Conservation (phyloP, 2,329 filamentous ascomycete genomes). For the Pseudogymnoascus destructans region DNA sequence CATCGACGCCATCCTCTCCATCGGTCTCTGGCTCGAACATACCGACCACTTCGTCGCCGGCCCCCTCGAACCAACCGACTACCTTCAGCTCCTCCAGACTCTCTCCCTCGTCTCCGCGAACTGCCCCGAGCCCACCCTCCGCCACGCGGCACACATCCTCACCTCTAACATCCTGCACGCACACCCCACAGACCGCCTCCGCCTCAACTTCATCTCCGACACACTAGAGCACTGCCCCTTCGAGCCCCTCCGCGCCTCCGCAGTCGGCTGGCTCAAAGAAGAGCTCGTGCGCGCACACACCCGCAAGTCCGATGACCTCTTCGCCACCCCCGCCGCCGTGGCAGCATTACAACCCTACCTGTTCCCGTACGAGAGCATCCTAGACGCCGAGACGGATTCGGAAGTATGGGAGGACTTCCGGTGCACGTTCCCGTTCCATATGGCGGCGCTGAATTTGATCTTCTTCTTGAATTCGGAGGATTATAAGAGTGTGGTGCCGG, state of each 20-base stretch:
- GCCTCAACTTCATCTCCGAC: slow-evolving; percentile 49
- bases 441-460: slow-evolving; percentile 46
- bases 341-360: slow-evolving; percentile 48
- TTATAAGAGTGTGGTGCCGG: slow-evolving; percentile 38
- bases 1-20: slow-evolving; percentile 44
- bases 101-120: slow-evolving; percentile 28
- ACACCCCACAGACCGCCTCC: slow-evolving; percentile 44
- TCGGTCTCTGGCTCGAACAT: slow-evolving; percentile 46
- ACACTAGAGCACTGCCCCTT: slow-evolving; percentile 54
- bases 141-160: slow-evolving; percentile 27
- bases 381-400: slow-evolving; percentile 31
- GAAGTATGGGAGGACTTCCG: slow-evolving; percentile 39
- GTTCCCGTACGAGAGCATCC: slow-evolving; percentile 42
- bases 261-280: slow-evolving; percentile 50
- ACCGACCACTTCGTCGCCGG: slow-evolving; percentile 32
- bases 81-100: slow-evolving; percentile 46
- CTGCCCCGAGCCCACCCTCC: slow-evolving; percentile 27
- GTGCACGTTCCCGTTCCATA: slow-evolving; percentile 39
- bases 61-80: slow-evolving; percentile 29
- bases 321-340: slow-evolving; percentile 41
- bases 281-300: slow-evolving; percentile 37
- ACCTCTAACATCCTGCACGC: slow-evolving; percentile 33
- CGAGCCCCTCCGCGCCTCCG: slow-evolving; percentile 47
- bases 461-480: slow-evolving; percentile 38
- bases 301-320: slow-evolving; percentile 28